A percentile compares a stretch with the other conserved stretches of the same genome.
Evolutionary conservation across 108 stramenopile species (phyloP).

Genomic region (Hondaea fermentalgiana): DNA sequence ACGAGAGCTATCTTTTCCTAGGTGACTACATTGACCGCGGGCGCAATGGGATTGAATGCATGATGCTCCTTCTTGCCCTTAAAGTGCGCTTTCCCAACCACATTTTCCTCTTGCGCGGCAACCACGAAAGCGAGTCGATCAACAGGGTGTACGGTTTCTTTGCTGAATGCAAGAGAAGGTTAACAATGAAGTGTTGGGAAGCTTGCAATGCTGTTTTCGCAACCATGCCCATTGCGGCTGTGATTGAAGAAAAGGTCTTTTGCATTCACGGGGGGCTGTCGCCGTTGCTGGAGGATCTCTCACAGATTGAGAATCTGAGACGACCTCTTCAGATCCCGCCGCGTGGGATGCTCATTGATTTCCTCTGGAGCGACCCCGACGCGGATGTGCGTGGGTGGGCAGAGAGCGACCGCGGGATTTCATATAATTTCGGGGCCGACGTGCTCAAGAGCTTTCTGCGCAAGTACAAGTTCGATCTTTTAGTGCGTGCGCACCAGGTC

Average conservation of each 20-base stretch:
- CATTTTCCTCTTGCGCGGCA: conserved; percentile 96
- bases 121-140: conserved; percentile 97
- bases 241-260: conserved; percentile 97
- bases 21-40: conserved; percentile 98
- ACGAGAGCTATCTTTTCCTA: conserved; percentile 88
- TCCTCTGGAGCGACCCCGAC: conserved; percentile 97
- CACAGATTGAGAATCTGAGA: conserved; percentile 85
- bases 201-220: conserved; percentile 99
- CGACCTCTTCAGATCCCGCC: conserved; percentile 94
- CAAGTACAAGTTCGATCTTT: conserved; percentile 90
- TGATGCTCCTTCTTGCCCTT: conserved; percentile 90
- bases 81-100: conserved; percentile 99
- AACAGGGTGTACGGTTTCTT: conserved; percentile 99
- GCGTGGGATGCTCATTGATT: conserved; percentile 91
- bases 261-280: conserved; percentile 98
- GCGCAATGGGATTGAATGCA: conserved; percentile 92
- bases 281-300: conserved; percentile 86
- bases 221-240: conserved; percentile 94
- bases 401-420: conserved; percentile 96
- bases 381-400: conserved; percentile 99
- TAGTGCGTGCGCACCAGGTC: conserved; percentile 98
- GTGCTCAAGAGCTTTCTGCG: conserved; percentile 90
- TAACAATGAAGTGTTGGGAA: conserved; percentile 60
- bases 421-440: conserved; percentile 97
- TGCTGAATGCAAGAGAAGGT: conserved; percentile 92